Evolutionary conservation across 2,329 filamentous ascomycete species (phyloP), one percentile per base, ranked within the genome.

Genomic region (Paraphaeosphaeria sporulosa): DNA sequence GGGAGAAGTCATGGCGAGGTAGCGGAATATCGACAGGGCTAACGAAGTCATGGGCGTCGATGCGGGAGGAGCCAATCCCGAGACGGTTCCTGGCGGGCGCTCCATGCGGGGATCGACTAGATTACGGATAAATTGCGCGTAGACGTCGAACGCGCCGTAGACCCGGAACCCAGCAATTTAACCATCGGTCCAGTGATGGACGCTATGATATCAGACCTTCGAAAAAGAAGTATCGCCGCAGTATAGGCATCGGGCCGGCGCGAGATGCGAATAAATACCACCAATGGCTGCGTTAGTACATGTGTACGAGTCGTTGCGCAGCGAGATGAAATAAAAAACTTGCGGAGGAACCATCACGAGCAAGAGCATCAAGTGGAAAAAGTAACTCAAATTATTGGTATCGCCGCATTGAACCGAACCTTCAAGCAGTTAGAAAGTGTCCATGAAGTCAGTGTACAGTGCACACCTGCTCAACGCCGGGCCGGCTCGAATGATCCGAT

Each of bases 71-170:
- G 43, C 38, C 50, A 52, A 52, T 52, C 21, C 13, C 15, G 15
- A 4, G 36, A 42, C 25, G 34, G 50, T 52, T 52, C 50, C 50
- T 52, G 50, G 19, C 34, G 21, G 38, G 34, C 53, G 61, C 63
- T 44, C 58, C 46, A 42, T 60, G 71, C 63, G 68, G 69, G 68
- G 68, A 65, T 69, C 57, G 55, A 61, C 55, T 54, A 70, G 64
- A 67, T 69, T 67, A 58, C 72, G 73, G 73, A 64, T 75, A 76
- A 75, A 75, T 73, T 66, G 65, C 56, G 58, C 60, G 60, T 71
- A 70, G 72, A 69, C 71, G 68, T 66, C 71, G 69, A 67, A 64
- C 32, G 43, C 27, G 32, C 44, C 57, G 57, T 44, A 34, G 23
- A 44, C 61, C 64, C 44, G 61, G 62, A 44, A 55, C 50, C 27